Base-by-base conservation (phyloP, 2,329 filamentous ascomycete genomes). In the Aspergillus floridensis region DNA sequence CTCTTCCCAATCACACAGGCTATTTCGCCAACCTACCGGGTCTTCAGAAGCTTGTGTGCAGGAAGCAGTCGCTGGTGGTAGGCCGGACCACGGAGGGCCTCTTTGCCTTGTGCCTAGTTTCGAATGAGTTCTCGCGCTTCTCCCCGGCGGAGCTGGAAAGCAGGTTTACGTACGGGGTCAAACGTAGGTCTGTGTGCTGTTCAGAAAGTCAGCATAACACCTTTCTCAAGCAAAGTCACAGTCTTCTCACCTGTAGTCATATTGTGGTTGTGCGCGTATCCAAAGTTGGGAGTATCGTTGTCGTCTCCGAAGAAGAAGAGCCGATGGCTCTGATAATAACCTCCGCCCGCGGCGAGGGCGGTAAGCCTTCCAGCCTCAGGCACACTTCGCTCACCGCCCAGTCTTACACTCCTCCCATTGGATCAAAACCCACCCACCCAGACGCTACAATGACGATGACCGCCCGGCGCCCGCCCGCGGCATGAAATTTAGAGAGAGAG, bases 11-110 rank as follows among this genome's bases (percentile, higher is more conserved):
- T 24, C 21, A 7, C 12, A 41, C 46, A 44, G 6, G 3, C 31
- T 2, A 16, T 26, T 4, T 8, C 32, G 11, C 12, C 29, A 5
- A 14, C 16, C 11, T 84, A 88, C 81, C 92, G 86, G 73, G 88
- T 90, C 80, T 99, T 99, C 72, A 99, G 88, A 65, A 91, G 88
- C 12, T 91, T 98, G 76, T 99, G 90, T 32, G 95, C 95, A 35
- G 95, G 93, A 14, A 97, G 88, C 16, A 98, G 89, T 69, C 95
- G 90, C 78, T 98, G 93, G 75, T 99, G 95, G 81, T 97, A 98
- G 68, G 92, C 93, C 53, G 92, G 91, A 51, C 95, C 95, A 70
- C 92, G 89, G 61, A 92, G 89, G 70, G 93, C 92, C 78, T 99
- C 95, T 82, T 97, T 97, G 74, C 95, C 95, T 74, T 89, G 87